These are phyloP conservation scores for Aureobasidium sp. DNA, from an alignment of 2,329 filamentous ascomycete genomes.

Conservation along the genomic window DNA sequence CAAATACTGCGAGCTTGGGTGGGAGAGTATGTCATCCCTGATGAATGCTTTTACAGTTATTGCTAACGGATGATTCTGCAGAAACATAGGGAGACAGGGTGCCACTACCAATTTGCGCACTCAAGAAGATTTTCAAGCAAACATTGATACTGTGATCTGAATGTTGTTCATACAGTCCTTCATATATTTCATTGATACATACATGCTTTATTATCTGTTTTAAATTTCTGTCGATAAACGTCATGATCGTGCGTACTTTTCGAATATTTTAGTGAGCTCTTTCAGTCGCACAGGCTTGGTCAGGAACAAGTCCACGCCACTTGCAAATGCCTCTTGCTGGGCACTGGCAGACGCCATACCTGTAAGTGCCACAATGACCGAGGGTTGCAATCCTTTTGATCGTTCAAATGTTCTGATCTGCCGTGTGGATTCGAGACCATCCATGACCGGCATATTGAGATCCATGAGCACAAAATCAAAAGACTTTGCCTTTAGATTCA, in stretches of 20 bases:
- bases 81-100: too few relatives aligned
- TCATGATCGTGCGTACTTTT: slow-evolving; percentile 27
- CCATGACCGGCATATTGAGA: slow-evolving; percentile 17
- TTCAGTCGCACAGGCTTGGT: slow-evolving; percentile 32
- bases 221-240: too few relatives aligned
- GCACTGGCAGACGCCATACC: slow-evolving; percentile 26
- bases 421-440: slow-evolving; percentile 11
- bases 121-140: too few relatives aligned
- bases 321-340: slow-evolving; percentile 26
- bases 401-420: slow-evolving; percentile 13
- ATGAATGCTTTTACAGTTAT: too few relatives aligned
- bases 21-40: too few relatives aligned
- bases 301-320: slow-evolving; percentile 28
- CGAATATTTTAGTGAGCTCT: slow-evolving; percentile 32
- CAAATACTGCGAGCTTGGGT: too few relatives aligned
- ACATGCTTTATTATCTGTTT: too few relatives aligned
- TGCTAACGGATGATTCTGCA: too few relatives aligned
- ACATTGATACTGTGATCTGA: too few relatives aligned
- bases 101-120: too few relatives aligned
- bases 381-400: slow-evolving; percentile 9
- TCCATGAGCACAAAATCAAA: slow-evolving; percentile 43
- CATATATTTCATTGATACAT: too few relatives aligned
- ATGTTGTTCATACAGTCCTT: too few relatives aligned
- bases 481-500: neutral
- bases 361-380: slow-evolving; percentile 28